Conservation (phyloP, 116 monocot genomes). For the Zostera marina region DNA sequence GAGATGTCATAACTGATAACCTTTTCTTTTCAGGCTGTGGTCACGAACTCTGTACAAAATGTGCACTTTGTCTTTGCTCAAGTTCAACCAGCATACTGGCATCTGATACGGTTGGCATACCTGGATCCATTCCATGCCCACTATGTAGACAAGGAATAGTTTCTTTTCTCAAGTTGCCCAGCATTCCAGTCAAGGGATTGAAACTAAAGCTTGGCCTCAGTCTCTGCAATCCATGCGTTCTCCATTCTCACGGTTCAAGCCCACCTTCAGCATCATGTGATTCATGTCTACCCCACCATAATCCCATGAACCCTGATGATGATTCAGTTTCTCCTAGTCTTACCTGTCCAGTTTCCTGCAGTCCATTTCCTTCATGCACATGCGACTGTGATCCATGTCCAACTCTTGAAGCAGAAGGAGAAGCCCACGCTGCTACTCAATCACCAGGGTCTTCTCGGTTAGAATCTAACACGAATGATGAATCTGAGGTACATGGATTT, state of each 20-base stretch:
- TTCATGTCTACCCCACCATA: constrained; percentile 22
- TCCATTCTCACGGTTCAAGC: constrained; percentile 18
- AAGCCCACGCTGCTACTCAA: constrained; percentile 9
- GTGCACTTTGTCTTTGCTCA: constrained; percentile 75
- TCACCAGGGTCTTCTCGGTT: constrained; percentile 19
- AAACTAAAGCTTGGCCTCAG: constrained; percentile 37
- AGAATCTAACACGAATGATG: constrained; percentile 15
- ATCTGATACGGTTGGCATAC: constrained; percentile 31
- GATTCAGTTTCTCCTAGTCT: constrained; percentile 33
- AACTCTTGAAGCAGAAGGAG: constrained; percentile 17
- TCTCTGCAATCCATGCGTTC: constrained; percentile 74
- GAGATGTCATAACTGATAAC: too few relatives aligned
- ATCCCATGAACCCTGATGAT: constrained; percentile 21
- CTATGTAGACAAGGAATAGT: constrained; percentile 73
- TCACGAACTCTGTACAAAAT: constrained; percentile 77
- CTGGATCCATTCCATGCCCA: constrained; percentile 89
- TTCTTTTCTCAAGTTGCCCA: constrained; percentile 48
- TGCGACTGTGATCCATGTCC: constrained; percentile 35
- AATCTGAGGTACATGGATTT: constrained; percentile 24
- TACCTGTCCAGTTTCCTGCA: constrained; percentile 59
- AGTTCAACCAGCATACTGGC: constrained; percentile 48
- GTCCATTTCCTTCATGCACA: constrained; percentile 64
- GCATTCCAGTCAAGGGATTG: constrained; percentile 24
- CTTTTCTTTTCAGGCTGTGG: constrained; percentile 39
- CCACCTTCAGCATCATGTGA: constrained; percentile 6